Evolutionary conservation across 768 basidiomycete genomes (phyloP), one percentile per base, ranked within the genome.

Genomic region (Arthromyces matolae): DNA sequence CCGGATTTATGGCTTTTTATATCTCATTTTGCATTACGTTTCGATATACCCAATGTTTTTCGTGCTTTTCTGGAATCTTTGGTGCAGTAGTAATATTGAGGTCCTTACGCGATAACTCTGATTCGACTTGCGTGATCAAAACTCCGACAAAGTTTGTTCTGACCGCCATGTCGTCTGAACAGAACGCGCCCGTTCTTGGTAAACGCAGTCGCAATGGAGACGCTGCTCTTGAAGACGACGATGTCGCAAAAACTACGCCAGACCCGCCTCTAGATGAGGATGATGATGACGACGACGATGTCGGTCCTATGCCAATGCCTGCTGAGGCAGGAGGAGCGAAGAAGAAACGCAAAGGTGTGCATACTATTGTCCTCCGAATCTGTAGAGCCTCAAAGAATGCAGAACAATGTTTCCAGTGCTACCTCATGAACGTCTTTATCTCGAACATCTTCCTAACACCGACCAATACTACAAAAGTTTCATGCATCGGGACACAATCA

Each of bases 401-500:
- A 69, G 65, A 60, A 59, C 48, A 51, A 51, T 46, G 42, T 55
- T 43, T 49, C 23, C 64, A 97, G 93, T 95, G 34, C 78, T 98
- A 6, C 93, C 89, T 0, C 93, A 97, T 64, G 96, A 98, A 73
- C 79, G 83, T 56, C 73, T 97, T 14, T 98, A 89, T 70, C 76
- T 99, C 36, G 91, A 93, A 31, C 91, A 95, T 68, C 71, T 99
- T 16, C 96, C 96, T 1, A 81, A 81, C 56, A 80, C 92, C 44
- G 91, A 97, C 66, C 84, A 96, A 56, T 99, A 99, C 71, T 86
- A 84, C 72, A 93, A 94, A 71, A 93, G 89, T 50, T 97, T 97
- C 70, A 97, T 99, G 96, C 96, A 99, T 65, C 75, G 93, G 41
- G 95, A 98, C 54, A 79, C 83, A 28, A 76, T 98, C 52, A 95